These are phyloP conservation scores for Starmerella etchellsii DNA, from an alignment of 805 yeast species.

Conservation along the genomic window DNA sequence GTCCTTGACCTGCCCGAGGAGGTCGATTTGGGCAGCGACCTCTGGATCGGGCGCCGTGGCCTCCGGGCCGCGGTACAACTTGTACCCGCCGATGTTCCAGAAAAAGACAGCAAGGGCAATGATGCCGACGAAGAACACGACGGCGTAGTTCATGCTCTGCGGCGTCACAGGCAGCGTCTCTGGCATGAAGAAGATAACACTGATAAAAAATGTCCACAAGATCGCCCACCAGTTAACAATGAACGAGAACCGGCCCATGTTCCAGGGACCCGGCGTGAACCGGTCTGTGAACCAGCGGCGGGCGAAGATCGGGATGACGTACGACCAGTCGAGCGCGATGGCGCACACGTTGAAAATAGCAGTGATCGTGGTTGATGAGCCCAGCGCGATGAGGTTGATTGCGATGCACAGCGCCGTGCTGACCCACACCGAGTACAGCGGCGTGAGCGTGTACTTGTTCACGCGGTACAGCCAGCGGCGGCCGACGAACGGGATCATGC, in stretches of 20 bases:
- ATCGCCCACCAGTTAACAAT: conserved; percentile 18
- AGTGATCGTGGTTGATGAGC: conserved; percentile 45
- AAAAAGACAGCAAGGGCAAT: conserved; percentile 14
- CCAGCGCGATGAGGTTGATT: conserved; percentile 47
- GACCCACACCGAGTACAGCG: conserved; percentile 47
- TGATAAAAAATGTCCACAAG: conserved; percentile 21
- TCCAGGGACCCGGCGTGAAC: conserved; percentile 57
- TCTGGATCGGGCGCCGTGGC: conserved; percentile 21
- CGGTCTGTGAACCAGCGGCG: conserved; percentile 43
- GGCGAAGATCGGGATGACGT: conserved; percentile 49
- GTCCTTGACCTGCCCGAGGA: conserved; percentile 18
- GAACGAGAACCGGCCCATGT: conserved; percentile 36
- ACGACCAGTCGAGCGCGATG: conserved; percentile 53
- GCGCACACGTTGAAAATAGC: conserved; percentile 67
- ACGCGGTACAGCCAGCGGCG: conserved; percentile 32
- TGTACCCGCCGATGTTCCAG: conserved; percentile 21
- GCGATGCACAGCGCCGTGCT: conserved; percentile 39
- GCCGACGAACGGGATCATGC: conserved; percentile 42
- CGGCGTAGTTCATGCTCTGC: conserved; percentile 24
- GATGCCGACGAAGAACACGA: conserved; percentile 22
- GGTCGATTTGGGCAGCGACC: conserved; percentile 14
- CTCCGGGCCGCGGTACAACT: conserved; percentile 20
- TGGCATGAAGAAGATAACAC: conserved; percentile 23
- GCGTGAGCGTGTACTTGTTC: conserved; percentile 42
- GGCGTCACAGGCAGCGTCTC: conserved; percentile 21